Percentiles rank a stretch among this genome's conserved stretches.
Evolutionary conservation across 768 basidiomycete species (phyloP).

Genomic region (Mycena alexandri): DNA sequence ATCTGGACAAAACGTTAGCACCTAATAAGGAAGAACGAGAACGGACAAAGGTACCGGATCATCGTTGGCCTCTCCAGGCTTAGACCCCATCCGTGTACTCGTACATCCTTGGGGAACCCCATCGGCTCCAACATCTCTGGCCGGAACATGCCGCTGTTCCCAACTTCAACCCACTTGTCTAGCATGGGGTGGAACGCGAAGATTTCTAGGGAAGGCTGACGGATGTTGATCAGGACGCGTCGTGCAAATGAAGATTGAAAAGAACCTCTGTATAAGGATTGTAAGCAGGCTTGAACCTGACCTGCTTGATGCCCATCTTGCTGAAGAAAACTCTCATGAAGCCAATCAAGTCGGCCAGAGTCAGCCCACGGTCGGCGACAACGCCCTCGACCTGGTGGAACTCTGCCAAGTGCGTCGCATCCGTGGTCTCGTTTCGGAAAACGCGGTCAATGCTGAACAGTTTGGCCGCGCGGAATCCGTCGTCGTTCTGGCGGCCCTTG

Average conservation of each 20-base stretch:
- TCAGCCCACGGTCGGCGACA: constrained; percentile 93
- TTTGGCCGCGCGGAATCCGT: constrained; percentile 92
- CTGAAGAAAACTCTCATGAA: constrained; percentile 99
- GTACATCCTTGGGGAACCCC: constrained; percentile 97
- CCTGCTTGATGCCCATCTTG: constrained; percentile 95
- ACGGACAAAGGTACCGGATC: constrained; percentile 80
- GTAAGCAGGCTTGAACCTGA: constrained; percentile 98
- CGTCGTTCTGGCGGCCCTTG: constrained; percentile 55
- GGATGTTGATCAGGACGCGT: constrained; percentile 17
- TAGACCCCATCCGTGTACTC: constrained; percentile 97
- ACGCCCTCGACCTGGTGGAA: constrained; percentile 99
- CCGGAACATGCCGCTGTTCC: constrained; percentile 99
- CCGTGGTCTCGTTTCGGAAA: constrained; percentile 98
- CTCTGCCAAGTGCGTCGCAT: constrained; percentile 98
- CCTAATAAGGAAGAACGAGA: constrained; percentile 8
- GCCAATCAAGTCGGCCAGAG: constrained; percentile 95
- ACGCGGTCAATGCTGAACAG: constrained; percentile 98
- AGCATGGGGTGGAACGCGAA: constrained; percentile 98
- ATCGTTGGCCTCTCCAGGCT: constrained; percentile 96
- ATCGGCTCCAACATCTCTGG: constrained; percentile 99
- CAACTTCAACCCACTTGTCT: constrained; percentile 96
- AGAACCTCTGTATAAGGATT: constrained; percentile 96
- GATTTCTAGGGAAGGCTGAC: constrained; percentile 94
- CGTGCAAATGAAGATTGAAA: neutral
- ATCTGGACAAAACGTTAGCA: constrained; percentile 60